These are phyloP conservation scores for Stylosanthes scabra DNA, from an alignment of 331 rosid species.

Conservation along the genomic window DNA sequence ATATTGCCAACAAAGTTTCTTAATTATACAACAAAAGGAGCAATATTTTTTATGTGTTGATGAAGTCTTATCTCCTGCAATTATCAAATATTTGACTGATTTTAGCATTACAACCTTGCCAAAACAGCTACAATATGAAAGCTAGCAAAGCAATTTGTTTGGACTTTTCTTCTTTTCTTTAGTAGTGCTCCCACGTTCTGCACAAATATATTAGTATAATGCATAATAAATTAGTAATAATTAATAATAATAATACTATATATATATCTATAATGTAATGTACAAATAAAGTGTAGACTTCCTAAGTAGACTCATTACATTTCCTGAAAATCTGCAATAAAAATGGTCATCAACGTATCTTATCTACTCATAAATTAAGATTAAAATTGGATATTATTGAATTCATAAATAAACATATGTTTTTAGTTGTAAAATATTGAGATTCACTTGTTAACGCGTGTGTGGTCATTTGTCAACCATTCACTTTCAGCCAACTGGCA, in stretches of 20 bases:
- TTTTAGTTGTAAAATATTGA: not conserved
- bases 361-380: conserved; percentile 4
- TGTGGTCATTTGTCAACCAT: conserved; percentile 33
- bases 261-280: not conserved
- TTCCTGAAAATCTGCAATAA: conserved; percentile 1
- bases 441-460: conserved; percentile 1
- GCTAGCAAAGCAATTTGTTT: not conserved
- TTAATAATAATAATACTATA: too few species aligned
- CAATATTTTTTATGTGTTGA: too few species aligned
- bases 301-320: conserved; percentile 15
- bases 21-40: too few species aligned
- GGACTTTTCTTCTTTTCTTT: not conserved
- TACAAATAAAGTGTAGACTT: conserved; percentile 11
- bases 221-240: too few species aligned
- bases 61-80: too few species aligned
- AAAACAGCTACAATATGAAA: not conserved
- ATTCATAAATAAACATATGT: too few species aligned
- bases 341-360: not conserved
- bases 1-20: too few species aligned
- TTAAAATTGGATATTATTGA: not conserved
- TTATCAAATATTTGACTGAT: too few species aligned
- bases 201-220: not conserved
- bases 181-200: conserved; percentile 20
- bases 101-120: not conserved
- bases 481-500: conserved; percentile 43